phyloP scores from a whole-genome alignment of 2,329 filamentous ascomycete genomes.

The Botrytis paeoniae region DNA sequence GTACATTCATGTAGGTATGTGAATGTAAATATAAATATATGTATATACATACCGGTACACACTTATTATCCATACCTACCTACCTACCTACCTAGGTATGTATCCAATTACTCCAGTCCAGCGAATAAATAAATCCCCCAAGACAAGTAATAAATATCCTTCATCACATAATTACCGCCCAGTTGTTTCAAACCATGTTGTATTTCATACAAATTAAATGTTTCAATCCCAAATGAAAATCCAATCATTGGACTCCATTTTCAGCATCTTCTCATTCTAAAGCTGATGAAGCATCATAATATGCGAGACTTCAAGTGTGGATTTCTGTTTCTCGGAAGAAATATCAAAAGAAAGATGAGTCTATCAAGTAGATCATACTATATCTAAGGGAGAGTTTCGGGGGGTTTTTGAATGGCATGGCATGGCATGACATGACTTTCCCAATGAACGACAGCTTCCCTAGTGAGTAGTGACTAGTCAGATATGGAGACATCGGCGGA shows the following conservation, averaged over 20 bases:
- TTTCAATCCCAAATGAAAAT: slow-evolving; percentile 15
- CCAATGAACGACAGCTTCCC: neutral
- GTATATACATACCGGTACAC: no score
- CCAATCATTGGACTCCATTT: neutral
- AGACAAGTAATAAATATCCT: neutral
- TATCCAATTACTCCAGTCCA: neutral
- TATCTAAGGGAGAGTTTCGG: neutral
- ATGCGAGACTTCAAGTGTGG: neutral
- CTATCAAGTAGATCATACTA: slow-evolving; percentile 1
- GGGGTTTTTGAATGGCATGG: neutral
- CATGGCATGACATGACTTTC: neutral
- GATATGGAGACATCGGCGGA: slow-evolving; percentile 4
- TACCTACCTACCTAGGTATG: no score
- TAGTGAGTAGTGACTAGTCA: neutral
- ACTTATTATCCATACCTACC: no score
- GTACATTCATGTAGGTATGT: neutral
- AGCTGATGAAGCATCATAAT: neutral
- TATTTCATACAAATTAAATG: slow-evolving; percentile 10
- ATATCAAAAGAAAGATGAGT: neutral
- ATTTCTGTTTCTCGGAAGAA: neutral
- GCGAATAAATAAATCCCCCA: neutral
- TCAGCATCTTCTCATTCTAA: neutral
- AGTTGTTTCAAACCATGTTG: slow-evolving; percentile 7
- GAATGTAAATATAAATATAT: no score
- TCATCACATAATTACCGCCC: neutral